Evolutionary conservation across 495 filamentous ascomycete species (phyloP).

Genomic region (Tuber microsphaerosporum): DNA sequence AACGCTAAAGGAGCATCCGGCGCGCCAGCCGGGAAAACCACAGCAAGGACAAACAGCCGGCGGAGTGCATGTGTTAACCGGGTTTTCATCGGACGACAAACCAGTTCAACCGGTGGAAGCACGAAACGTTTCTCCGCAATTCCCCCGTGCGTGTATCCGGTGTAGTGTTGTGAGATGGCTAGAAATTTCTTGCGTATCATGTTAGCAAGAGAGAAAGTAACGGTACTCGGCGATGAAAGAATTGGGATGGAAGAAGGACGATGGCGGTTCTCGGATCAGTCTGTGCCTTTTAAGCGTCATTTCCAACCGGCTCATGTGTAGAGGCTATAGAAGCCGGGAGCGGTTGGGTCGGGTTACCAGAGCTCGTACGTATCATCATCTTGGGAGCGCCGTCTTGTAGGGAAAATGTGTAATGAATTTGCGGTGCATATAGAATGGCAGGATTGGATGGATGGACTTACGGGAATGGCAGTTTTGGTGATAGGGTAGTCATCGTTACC

Average conservation of each 20-base stretch:
- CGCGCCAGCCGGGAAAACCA: not conserved
- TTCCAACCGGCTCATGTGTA: conserved; percentile 37
- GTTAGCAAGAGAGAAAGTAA: not conserved
- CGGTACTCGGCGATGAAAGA: not conserved
- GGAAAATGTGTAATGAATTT: conserved; percentile 12
- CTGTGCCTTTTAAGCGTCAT: conserved; percentile 42
- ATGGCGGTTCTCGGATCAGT: conserved; percentile 26
- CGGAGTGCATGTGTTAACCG: not conserved
- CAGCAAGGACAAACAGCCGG: not conserved
- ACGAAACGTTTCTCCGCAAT: not conserved
- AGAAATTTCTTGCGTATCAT: not conserved
- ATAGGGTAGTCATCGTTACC: conserved; percentile 10
- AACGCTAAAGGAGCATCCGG: not conserved
- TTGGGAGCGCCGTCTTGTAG: conserved; percentile 30
- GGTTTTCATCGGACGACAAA: not conserved
- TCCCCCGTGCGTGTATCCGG: not conserved
- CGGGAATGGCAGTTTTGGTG: not conserved
- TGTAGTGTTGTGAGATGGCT: not conserved
- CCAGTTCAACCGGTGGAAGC: not conserved
- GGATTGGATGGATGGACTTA: conserved; percentile 17
- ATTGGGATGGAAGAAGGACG: conserved; percentile 1
- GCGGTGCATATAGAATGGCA: not conserved
- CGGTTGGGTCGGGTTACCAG: conserved; percentile 68
- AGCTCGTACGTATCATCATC: conserved; percentile 60
- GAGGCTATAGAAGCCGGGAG: conserved; percentile 27